These are phyloP conservation scores for Penicillium crystallinum DNA, from an alignment of 495 filamentous ascomycete genomes.

Conservation along the genomic window DNA sequence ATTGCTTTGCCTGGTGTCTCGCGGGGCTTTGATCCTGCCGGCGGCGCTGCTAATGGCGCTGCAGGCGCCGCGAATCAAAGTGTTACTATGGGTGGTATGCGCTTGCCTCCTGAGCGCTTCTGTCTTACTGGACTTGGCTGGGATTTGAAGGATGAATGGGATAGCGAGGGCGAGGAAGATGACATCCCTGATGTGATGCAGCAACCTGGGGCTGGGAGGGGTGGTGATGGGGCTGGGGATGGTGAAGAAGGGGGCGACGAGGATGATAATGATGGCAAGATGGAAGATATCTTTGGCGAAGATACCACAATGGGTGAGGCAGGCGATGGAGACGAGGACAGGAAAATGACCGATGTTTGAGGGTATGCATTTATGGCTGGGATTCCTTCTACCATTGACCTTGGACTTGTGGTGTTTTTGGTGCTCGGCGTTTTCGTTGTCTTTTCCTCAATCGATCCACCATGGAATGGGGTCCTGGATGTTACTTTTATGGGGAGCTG, in stretches of 20 bases:
- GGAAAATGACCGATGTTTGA: constrained; percentile 48
- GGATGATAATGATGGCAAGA: constrained; percentile 53
- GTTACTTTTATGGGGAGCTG: neutral
- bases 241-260: constrained; percentile 27
- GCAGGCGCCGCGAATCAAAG: constrained; percentile 25
- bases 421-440: constrained; percentile 16
- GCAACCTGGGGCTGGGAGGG: constrained; percentile 10
- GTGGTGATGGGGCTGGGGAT: constrained; percentile 32
- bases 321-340: constrained; percentile 36
- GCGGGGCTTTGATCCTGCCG: constrained; percentile 53
- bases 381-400: constrained; percentile 5
- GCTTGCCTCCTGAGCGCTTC: constrained; percentile 86
- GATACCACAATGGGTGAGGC: constrained; percentile 44
- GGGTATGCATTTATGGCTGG: neutral
- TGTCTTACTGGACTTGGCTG: constrained; percentile 81
- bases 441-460: neutral
- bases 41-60: constrained; percentile 12
- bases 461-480: neutral
- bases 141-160: constrained; percentile 77
- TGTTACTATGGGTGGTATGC: constrained; percentile 58
- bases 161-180: constrained; percentile 54
- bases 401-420: constrained; percentile 20
- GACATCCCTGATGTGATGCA: constrained; percentile 36
- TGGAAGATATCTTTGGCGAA: constrained; percentile 57
- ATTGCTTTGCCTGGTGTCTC: constrained; percentile 71